phyloP scores from a whole-genome alignment of 1,284 basidiomycete genomes.

The Apiotrichum akiyoshidainum region DNA sequence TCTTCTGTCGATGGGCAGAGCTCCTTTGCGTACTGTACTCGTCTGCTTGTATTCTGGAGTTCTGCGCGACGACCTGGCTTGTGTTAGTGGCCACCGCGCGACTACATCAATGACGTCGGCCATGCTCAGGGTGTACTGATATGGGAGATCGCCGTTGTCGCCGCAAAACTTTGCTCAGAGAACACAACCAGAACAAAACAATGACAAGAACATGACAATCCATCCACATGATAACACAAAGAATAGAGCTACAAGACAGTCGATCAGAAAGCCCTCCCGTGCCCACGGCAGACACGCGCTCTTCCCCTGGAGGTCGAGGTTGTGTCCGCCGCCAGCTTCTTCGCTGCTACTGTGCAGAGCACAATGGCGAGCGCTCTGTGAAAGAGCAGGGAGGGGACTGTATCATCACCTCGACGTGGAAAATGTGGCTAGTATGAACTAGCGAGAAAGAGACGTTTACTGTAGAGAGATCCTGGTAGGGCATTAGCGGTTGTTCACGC shows the following conservation, averaged over 20 bases:
- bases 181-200: not conserved
- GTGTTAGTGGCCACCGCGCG: no score
- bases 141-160: no score
- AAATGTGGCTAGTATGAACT: constrained; percentile 52
- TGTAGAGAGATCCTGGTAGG: constrained; percentile 48
- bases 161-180: not conserved
- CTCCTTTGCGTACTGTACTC: no score
- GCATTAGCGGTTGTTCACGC: not conserved
- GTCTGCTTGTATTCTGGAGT: no score
- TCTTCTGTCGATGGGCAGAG: no score
- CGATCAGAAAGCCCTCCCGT: constrained; percentile 51
- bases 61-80: no score
- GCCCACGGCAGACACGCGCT: constrained; percentile 35
- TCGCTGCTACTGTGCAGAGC: constrained; percentile 32
- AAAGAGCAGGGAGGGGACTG: constrained; percentile 48
- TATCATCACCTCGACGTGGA: constrained; percentile 52
- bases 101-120: no score
- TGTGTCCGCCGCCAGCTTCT: constrained; percentile 46
- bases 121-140: no score
- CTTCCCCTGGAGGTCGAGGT: constrained; percentile 27
- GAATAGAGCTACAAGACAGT: constrained; percentile 17
- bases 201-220: no score
- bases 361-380: constrained; percentile 40
- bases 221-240: constrained; percentile 3
- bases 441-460: constrained; percentile 47